These are phyloP conservation scores for Monosporascus sp. DNA, from an alignment of 2,329 filamentous ascomycete species.

Conservation along the genomic window DNA sequence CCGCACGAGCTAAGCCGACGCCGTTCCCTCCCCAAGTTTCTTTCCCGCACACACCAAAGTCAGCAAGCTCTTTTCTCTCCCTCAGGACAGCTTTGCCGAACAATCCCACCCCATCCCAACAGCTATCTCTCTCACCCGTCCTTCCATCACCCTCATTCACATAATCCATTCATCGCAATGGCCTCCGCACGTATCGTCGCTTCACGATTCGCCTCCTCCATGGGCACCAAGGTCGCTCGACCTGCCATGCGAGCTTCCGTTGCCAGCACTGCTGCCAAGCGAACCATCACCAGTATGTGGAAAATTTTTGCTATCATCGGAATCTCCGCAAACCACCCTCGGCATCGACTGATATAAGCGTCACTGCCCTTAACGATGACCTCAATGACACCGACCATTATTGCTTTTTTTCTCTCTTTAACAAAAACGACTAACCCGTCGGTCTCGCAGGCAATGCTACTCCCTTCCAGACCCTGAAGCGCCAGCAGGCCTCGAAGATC, in stretches of 20 bases:
- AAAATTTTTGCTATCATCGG: constrained; percentile 7
- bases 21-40: constrained; percentile 7
- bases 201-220: constrained; percentile 70
- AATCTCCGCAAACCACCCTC: constrained; percentile 4
- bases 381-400: constrained; percentile 6
- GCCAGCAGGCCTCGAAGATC: constrained; percentile 62
- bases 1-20: constrained; percentile 1
- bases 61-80: constrained; percentile 23
- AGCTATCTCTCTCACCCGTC: constrained; percentile 32
- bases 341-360: neutral
- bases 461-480: constrained; percentile 71
- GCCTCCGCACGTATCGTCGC: constrained; percentile 71
- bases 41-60: constrained; percentile 16
- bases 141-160: constrained; percentile 32
- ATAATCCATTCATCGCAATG: constrained; percentile 61
- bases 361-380: neutral
- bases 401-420: neutral
- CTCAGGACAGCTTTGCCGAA: constrained; percentile 16
- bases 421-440: constrained; percentile 7
- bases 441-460: constrained; percentile 45
- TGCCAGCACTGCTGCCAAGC: constrained; percentile 60
- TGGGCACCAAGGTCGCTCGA: constrained; percentile 73
- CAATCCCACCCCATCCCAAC: constrained; percentile 19
- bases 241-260: constrained; percentile 63
- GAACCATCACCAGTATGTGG: constrained; percentile 67